Evolutionary conservation across 2,329 filamentous ascomycete species (phyloP), one percentile per base, ranked within the genome.

Genomic region (Coniella vitis): DNA sequence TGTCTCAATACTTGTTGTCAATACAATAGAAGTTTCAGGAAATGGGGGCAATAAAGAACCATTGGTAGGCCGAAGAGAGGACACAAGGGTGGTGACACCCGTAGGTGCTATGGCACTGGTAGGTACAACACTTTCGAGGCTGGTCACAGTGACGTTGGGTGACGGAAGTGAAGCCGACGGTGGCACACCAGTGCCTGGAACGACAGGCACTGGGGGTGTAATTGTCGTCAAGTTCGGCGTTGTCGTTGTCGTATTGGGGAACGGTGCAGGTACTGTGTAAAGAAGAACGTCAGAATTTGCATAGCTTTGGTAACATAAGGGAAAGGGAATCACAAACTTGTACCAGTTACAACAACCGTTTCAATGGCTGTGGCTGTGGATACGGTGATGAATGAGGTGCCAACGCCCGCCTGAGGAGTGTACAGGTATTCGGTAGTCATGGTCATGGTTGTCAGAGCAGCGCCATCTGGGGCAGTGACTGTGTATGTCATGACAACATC

Each of bases 401-500:
- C 50, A 45, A 32, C 36, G 36, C 16, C 22, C 35, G 10, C 44
- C 7, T 19, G 39, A 13, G 49, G 43, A 29, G 41, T 35, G 46
- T 47, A 48, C 20, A 47, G 47, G 38, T 47, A 38, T 4, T 44
- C 37, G 9, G 52, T 54, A 19, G 49, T 42, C 39, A 53, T 45
- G 20, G 37, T 50, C 38, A 49, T 38, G 12, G 50, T 53, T 16
- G 52, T 46, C 25, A 49, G 20, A 19, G 52, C 39, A 13, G 29
- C 9, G 46, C 38, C 19, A 39, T 58, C 12, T 0, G 39, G 51
- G 7, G 45, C 50, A 3, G 54, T 50, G 8, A 61, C 43, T 0
- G 57, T 61, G 49, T 59, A 60, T 4, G 58, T 59, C 43, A 60
- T 49, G 4, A 55, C 54, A 5, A 59, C 40, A 12, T 45, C 37